Evolutionary conservation across 2,329 filamentous ascomycete genomes (phyloP).

Genomic region (Fusarium hainanense): DNA sequence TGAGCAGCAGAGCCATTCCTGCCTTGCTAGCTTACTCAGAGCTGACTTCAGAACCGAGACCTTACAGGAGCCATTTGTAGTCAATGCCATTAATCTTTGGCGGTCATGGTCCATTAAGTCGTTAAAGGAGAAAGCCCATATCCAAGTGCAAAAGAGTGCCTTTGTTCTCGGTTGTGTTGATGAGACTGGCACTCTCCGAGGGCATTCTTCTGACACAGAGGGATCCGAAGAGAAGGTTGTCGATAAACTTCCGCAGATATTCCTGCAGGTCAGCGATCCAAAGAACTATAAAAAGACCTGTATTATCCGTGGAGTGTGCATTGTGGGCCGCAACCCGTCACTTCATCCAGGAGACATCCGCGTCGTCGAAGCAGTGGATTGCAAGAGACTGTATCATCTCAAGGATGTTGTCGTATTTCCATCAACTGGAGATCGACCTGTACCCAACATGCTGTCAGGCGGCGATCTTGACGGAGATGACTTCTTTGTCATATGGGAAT

Average conservation of each 20-base stretch:
- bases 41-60: conserved; percentile 79
- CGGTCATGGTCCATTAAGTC: conserved; percentile 88
- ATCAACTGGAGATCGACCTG: conserved; percentile 81
- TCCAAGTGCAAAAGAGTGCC: conserved; percentile 83
- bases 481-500: conserved; percentile 93
- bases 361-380: conserved; percentile 84
- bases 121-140: conserved; percentile 91
- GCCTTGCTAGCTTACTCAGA: conserved; percentile 78
- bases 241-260: conserved; percentile 81
- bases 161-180: conserved; percentile 91
- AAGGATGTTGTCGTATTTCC: conserved; percentile 90
- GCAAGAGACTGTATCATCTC: conserved; percentile 77
- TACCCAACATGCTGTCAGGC: conserved; percentile 95
- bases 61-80: conserved; percentile 79
- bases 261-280: conserved; percentile 79
- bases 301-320: conserved; percentile 79
- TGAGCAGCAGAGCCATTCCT: conserved; percentile 82
- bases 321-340: conserved; percentile 92
- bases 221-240: conserved; percentile 56
- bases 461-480: conserved; percentile 97
- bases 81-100: conserved; percentile 85
- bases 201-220: conserved; percentile 68
- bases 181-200: conserved; percentile 80
- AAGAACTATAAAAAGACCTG: conserved; percentile 65
- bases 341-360: conserved; percentile 93